Conservation (phyloP, 2,329 filamentous ascomycete species). For the Aphanoascus verrucosus region DNA sequence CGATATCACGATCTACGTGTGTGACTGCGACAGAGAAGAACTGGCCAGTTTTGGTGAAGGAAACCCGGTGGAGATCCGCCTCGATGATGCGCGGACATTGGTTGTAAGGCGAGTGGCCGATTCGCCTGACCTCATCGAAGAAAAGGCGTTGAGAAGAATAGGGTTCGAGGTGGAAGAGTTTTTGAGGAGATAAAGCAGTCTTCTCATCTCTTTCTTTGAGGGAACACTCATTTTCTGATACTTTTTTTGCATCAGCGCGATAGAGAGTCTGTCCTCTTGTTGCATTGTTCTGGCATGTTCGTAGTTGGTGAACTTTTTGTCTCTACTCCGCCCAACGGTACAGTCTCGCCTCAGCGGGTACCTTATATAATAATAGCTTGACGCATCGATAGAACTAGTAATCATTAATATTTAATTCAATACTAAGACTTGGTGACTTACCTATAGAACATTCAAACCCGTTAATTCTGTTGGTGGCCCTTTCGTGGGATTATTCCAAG, state of each 20-base stretch:
- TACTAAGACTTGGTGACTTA: too few relatives aligned
- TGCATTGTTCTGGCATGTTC: neutral
- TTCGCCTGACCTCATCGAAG: constrained; percentile 42
- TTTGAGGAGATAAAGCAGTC: constrained; percentile 27
- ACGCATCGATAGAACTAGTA: too few relatives aligned
- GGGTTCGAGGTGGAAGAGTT: constrained; percentile 82
- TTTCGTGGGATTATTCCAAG: too few relatives aligned
- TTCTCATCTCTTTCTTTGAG: too few relatives aligned
- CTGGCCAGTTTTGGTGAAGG: constrained; percentile 31
- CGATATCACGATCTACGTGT: constrained; percentile 46
- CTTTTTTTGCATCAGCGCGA: neutral
- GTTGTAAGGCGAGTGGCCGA: constrained; percentile 41
- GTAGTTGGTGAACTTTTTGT: too few relatives aligned
- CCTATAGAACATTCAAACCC: too few relatives aligned
- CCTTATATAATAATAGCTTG: too few relatives aligned
- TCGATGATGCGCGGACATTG: constrained; percentile 41
- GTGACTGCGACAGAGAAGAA: constrained; percentile 33
- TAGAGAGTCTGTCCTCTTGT: neutral
- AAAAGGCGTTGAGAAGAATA: constrained; percentile 61
- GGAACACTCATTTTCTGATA: neutral
- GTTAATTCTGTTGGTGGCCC: too few relatives aligned
- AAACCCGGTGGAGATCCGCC: constrained; percentile 46
- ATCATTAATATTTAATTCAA: neutral
- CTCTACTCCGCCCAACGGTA: too few relatives aligned
- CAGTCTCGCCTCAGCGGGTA: too few relatives aligned